Evolutionary conservation across 2,329 filamentous ascomycete genomes (phyloP), one percentile per base, ranked within the genome.

Genomic region (Colletotrichum lini): DNA sequence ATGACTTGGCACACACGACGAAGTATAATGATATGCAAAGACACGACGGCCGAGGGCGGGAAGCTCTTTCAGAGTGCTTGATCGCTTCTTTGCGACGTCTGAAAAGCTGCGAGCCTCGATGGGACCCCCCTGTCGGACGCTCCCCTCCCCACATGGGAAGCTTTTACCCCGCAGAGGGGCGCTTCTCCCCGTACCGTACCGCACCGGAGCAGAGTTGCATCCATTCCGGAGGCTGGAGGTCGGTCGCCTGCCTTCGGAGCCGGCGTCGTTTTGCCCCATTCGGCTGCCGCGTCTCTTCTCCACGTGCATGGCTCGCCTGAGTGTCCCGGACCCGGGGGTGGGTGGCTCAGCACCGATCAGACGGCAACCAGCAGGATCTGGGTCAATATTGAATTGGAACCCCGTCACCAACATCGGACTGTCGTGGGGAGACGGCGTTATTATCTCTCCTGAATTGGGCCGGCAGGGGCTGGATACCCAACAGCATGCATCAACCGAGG

Each of bases 121-220:
- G 40, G 67, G 42, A 30, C 18, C 67, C 30, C 67, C 67, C 67
- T 70, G 67, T 62, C 56, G 57, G 65, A 9, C 10, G 30, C 8
- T 35, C 40, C 49, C 15, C 53, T 23, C 65, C 59, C 69, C 65
- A 70, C 66, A 72, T 30, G 47, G 58, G 52, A 53, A 68, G 65
- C 50, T 64, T 63, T 60, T 72, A 68, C 69, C 69, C 69, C 69
- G 69, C 69, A 72, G 47, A 72, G 69, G 65, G 65, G 69, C 65
- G 50, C 65, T 52, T 64, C 69, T 52, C 65, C 59, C 66, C 65
- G 52, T 54, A 38, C 30, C 30, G 30, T 56, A 40, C 30, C 30
- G 52, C 30, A 21, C 30, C 38, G 30, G 50, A 52, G 23, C 60
- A 40, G 42, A 66, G 64, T 49, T 42, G 57, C 30, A 56, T 70